Evolutionary conservation across 768 basidiomycete genomes (phyloP).

Genomic region (Punctularia strigosozonata): DNA sequence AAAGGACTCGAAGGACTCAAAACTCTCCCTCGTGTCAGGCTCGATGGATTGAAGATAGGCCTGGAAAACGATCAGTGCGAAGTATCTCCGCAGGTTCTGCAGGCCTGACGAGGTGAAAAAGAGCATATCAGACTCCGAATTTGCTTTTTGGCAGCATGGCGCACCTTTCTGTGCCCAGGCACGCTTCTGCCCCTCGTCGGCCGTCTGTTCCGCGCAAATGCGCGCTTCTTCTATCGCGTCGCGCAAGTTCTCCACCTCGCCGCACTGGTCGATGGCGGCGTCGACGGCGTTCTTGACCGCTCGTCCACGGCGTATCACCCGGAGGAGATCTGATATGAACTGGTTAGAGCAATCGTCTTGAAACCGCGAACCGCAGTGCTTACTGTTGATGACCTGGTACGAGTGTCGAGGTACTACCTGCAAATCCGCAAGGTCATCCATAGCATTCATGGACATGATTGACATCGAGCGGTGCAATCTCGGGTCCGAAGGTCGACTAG

Average conservation of each 20-base stretch:
- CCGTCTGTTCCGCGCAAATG: conserved; percentile 62
- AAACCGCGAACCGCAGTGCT: conserved; percentile 12
- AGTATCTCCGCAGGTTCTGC: conserved; percentile 75
- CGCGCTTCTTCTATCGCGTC: conserved; percentile 83
- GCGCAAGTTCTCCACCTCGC: conserved; percentile 72
- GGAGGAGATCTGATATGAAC: conserved; percentile 48
- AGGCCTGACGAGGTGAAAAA: conserved; percentile 34
- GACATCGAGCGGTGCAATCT: conserved; percentile 31
- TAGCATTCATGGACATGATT: conserved; percentile 23
- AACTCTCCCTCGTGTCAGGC: conserved; percentile 67
- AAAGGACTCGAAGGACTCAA: conserved; percentile 71
- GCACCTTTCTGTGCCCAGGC: conserved; percentile 61
- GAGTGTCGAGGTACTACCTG: conserved; percentile 39
- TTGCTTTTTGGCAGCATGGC: conserved; percentile 7
- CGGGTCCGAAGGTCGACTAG: conserved; percentile 17
- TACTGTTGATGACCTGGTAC: conserved; percentile 86
- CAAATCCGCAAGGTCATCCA: conserved; percentile 19
- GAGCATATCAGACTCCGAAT: conserved; percentile 5
- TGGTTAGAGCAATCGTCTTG: conserved; percentile 5
- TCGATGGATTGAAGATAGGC: conserved; percentile 75
- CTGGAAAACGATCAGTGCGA: conserved; percentile 80
- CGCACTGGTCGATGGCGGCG: conserved; percentile 79
- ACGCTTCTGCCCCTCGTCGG: conserved; percentile 59
- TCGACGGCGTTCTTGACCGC: conserved; percentile 81
- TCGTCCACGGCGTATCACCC: conserved; percentile 79